Conservation (phyloP, 306 rosid species). For the Citrullus amarus region DNA sequence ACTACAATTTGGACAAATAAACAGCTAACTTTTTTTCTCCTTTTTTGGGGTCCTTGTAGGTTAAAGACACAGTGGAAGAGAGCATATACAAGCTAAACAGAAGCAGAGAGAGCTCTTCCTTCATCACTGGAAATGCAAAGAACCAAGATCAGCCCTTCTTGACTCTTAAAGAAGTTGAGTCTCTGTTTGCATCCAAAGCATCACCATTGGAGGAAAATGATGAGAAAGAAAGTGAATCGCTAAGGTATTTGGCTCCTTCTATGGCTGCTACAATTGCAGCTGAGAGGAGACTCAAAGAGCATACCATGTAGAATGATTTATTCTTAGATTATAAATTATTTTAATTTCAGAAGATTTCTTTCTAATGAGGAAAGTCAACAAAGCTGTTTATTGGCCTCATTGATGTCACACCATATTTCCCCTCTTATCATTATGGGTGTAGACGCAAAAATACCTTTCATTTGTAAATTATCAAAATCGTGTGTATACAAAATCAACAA, state of each 20-base stretch:
- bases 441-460: neutral
- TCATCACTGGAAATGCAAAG: slow-evolving; percentile 72
- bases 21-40: neutral
- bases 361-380: neutral
- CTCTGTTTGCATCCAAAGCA: slow-evolving; percentile 48
- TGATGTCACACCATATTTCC: neutral
- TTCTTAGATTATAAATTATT: neutral
- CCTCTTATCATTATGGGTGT: too few species aligned
- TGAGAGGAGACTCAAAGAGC: slow-evolving; percentile 61
- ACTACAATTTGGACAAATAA: neutral
- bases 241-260: slow-evolving; percentile 70
- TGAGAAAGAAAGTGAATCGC: slow-evolving; percentile 26
- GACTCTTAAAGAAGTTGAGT: slow-evolving; percentile 73
- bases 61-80: slow-evolving; percentile 80
- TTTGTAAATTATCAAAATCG: neutral
- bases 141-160: slow-evolving; percentile 69
- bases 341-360: neutral
- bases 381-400: neutral
- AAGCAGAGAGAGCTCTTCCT: slow-evolving; percentile 47
- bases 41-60: slow-evolving; percentile 30
- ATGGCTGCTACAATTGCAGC: slow-evolving; percentile 84
- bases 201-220: slow-evolving; percentile 27
- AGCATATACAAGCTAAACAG: slow-evolving; percentile 70
- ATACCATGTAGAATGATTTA: neutral
- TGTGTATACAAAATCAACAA: too few species aligned